A percentile compares a stretch with the other conserved stretches of the same genome.
phyloP scores from a whole-genome alignment of 2,329 filamentous ascomycete species.

The Sclerotinia sclerotiorum region DNA sequence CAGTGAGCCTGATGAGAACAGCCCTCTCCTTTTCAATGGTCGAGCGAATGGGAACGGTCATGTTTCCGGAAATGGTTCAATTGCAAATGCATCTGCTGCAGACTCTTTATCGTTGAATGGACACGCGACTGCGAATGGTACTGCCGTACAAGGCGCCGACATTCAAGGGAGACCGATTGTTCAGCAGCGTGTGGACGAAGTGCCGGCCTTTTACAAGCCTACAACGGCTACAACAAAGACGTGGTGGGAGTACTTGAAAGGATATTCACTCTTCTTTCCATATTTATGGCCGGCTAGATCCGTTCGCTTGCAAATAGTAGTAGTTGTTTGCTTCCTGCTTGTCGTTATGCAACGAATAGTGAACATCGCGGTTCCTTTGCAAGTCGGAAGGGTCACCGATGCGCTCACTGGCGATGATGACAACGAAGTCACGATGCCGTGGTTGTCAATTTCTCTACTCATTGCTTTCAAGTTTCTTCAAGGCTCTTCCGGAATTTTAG shows the following conservation, averaged over 20 bases:
- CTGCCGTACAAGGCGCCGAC: slow-evolving; percentile 47
- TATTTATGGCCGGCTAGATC: slow-evolving; percentile 94
- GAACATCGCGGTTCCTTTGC: slow-evolving; percentile 81
- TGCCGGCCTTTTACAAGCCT: slow-evolving; percentile 83
- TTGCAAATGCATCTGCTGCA: slow-evolving; percentile 29
- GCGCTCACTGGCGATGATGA: slow-evolving; percentile 61
- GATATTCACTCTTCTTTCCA: slow-evolving; percentile 91
- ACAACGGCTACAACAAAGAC: slow-evolving; percentile 81
- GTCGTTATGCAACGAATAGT: slow-evolving; percentile 78
- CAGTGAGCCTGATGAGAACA: slow-evolving; percentile 51
- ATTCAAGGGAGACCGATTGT: slow-evolving; percentile 45
- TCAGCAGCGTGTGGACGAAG: slow-evolving; percentile 53
- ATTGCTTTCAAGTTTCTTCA: slow-evolving; percentile 79
- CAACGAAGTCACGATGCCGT: slow-evolving; percentile 54
- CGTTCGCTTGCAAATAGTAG: slow-evolving; percentile 69
- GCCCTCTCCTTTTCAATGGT: slow-evolving; percentile 58
- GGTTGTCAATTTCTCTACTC: slow-evolving; percentile 72
- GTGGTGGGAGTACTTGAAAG: slow-evolving; percentile 94
- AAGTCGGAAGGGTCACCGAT: slow-evolving; percentile 78
- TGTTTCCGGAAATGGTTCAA: slow-evolving; percentile 44
- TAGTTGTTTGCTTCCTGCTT: slow-evolving; percentile 78
- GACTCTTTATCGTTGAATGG: slow-evolving; percentile 36
- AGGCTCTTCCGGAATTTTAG: slow-evolving; percentile 83
- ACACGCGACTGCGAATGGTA: slow-evolving; percentile 27
- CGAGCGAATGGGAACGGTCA: slow-evolving; percentile 38